Base-by-base conservation (phyloP, 2,329 filamentous ascomycete genomes). In the Colletotrichum horii region DNA sequence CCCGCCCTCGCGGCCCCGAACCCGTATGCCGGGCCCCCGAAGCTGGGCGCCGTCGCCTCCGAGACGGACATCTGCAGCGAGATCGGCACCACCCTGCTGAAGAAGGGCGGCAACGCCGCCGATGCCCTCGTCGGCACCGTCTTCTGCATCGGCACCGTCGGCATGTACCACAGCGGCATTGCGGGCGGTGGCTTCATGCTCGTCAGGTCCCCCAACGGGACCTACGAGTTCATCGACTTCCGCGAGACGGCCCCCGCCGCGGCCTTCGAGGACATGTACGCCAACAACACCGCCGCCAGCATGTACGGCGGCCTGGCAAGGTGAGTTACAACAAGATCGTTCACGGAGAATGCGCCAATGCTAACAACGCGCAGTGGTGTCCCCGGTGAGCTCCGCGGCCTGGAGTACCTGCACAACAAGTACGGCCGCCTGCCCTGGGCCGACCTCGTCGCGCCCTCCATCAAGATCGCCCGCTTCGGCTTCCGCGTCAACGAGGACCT, bases 201-300 rank as follows among this genome's bases (percentile, higher is more conserved):
- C 4, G 88, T 96, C n/a, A 89, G 93, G 76, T 85, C 88, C 4
- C 84, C 89, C 7, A 89, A 94, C 77, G 93, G 93, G 7, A 85
- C 86, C 11, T 96, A 95, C 80, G 95, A 97, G 79, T 94, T 92
- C 78, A 92, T 98, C 78, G 95, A 98, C 82, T 98, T 97, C 82
- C 89, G 96, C 19, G 96, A 98, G 83, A 95, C 91, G 0, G 96
- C 96, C 0, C 95, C 96, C 1, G 94, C 93, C 0, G 94, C 94
- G 2, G 93, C 95, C 0, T 94, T 90, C 77, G 88, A 96, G 82
- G 90, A 95, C 78, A 98, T 98, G 96, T 98, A 93, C 84, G 91
- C 91, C 69, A 91, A 93, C 76, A 91, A 96, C 78, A 89, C 88
- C 0, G 84, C 89, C 6, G 89, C 89, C 4, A 94, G 93, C 66